Base-by-base conservation (phyloP, 805 yeast genomes). In the Myxozyma melibiosi region DNA sequence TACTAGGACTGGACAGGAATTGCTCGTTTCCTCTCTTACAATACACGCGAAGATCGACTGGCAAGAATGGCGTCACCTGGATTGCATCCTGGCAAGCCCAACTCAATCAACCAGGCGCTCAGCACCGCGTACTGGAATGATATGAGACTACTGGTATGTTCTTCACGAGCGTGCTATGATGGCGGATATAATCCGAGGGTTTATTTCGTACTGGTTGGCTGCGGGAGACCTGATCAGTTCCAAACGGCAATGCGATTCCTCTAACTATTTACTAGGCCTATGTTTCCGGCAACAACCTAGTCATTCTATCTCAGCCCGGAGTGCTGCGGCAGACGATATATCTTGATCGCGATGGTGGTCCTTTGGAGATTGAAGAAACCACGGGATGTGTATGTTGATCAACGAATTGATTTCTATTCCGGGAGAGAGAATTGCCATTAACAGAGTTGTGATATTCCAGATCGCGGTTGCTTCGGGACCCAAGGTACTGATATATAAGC, bases 61-160 rank as follows among this genome's bases (percentile, higher is more conserved):
- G 27, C 8, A n/a, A 18, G 34, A 8, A 14, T 40, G 53, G 46
- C 16, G 84, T 85, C 47, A 7, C 55, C 55, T 53, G 82, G 82
- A 56, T 84, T 87, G 67, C 81, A 88, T 43, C 97, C 97, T 1
- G 97, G 97, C 1, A 88, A 88, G 68, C 94, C 94, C 18, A 86
- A 85, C 68, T 71, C 75, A 43, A 69, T 80, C 0, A 76, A 75
- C 13, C 80, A 80, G 62, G 74, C 89, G 0, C 79, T 83, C 24
- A 75, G 82, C 39, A 85, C 83, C 58, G 80, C 77, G 5, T 72
- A 74, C 37, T 90, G 96, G 96, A 82, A 82, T 53, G 76, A 77
- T 9, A 82, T 81, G 57, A 80, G 82, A 50, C 71, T 90, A 1
- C 72, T 87, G 33, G 75, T 73, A 58, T 18, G 73, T 30, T 55